These are phyloP conservation scores for Davidsoniella virescens DNA, from an alignment of 2,329 filamentous ascomycete species.

Conservation along the genomic window DNA sequence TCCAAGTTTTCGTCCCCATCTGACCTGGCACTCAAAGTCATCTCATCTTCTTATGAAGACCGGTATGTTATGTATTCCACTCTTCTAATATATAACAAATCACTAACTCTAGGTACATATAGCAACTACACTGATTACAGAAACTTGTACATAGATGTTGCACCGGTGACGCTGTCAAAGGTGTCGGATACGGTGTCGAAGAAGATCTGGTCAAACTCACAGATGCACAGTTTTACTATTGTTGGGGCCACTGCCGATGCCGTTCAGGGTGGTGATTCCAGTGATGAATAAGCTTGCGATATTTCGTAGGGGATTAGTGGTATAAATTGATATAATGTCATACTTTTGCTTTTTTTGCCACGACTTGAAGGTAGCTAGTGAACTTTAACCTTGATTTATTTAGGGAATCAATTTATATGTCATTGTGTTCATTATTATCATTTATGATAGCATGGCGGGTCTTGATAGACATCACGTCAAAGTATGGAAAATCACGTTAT, in stretches of 20 bases:
- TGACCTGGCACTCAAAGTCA: conserved; percentile 1
- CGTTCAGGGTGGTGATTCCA: neutral
- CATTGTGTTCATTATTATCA: too few species aligned
- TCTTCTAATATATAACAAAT: neutral
- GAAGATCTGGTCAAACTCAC: neutral
- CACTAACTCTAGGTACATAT: neutral
- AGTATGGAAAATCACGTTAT: too few species aligned
- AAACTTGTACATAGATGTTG: conserved; percentile 2
- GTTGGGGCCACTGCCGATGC: neutral
- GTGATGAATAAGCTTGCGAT: neutral
- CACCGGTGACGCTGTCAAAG: neutral
- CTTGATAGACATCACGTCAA: too few species aligned
- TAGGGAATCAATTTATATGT: too few species aligned
- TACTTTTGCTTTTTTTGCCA: neutral
- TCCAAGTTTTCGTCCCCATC: conserved; percentile 1
- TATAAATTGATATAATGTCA: neutral
- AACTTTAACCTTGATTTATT: too few species aligned
- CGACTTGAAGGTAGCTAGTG: too few species aligned
- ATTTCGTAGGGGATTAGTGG: neutral
- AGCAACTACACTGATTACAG: neutral
- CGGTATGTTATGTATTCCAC: neutral
- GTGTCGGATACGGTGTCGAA: neutral
- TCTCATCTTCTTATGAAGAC: conserved; percentile 3
- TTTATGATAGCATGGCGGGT: too few species aligned
- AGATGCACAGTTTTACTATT: neutral